phyloP scores from a whole-genome alignment of 2,329 filamentous ascomycete genomes.

The Corynespora cassiicola region DNA sequence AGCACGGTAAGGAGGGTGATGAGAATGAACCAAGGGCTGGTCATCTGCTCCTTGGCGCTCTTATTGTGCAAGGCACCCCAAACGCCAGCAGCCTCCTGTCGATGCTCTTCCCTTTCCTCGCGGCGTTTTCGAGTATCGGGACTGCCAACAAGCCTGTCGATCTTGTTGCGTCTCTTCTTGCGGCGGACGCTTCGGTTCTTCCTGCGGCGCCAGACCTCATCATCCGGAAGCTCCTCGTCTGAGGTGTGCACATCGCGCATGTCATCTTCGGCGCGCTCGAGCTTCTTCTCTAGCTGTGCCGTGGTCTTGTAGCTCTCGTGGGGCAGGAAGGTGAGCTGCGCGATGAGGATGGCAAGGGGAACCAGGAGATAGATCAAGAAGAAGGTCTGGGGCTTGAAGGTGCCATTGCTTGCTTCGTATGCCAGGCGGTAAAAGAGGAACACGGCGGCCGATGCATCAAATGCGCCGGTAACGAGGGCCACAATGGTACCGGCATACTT shows the following conservation, averaged over 20 bases:
- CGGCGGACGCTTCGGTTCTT: slow-evolving; percentile 49
- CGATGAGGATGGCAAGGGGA: slow-evolving; percentile 68
- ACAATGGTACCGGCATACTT: slow-evolving; percentile 78
- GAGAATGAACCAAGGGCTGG: slow-evolving; percentile 81
- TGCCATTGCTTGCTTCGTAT: slow-evolving; percentile 65
- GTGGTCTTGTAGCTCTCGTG: slow-evolving; percentile 77
- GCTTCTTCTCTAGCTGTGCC: slow-evolving; percentile 43
- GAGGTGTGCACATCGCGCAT: slow-evolving; percentile 58
- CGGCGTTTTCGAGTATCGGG: slow-evolving; percentile 67
- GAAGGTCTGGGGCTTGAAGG: slow-evolving; percentile 70
- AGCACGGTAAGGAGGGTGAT: slow-evolving; percentile 78
- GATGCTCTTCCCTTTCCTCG: slow-evolving; percentile 67
- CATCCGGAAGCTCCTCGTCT: slow-evolving; percentile 61
- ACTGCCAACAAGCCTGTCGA: slow-evolving; percentile 74
- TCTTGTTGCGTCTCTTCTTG: slow-evolving; percentile 68
- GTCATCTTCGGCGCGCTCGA: slow-evolving; percentile 36
- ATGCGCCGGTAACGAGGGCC: slow-evolving; percentile 79
- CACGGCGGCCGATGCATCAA: slow-evolving; percentile 80
- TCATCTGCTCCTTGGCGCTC: slow-evolving; percentile 74
- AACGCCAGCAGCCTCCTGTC: slow-evolving; percentile 73
- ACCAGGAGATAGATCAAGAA: slow-evolving; percentile 77
- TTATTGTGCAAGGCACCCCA: slow-evolving; percentile 84
- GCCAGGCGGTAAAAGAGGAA: slow-evolving; percentile 77
- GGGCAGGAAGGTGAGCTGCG: slow-evolving; percentile 76
- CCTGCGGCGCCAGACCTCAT: slow-evolving; percentile 52